These are phyloP conservation scores for Dactylellina parvicollis DNA, from an alignment of 2,329 filamentous ascomycete genomes.

Conservation along the genomic window DNA sequence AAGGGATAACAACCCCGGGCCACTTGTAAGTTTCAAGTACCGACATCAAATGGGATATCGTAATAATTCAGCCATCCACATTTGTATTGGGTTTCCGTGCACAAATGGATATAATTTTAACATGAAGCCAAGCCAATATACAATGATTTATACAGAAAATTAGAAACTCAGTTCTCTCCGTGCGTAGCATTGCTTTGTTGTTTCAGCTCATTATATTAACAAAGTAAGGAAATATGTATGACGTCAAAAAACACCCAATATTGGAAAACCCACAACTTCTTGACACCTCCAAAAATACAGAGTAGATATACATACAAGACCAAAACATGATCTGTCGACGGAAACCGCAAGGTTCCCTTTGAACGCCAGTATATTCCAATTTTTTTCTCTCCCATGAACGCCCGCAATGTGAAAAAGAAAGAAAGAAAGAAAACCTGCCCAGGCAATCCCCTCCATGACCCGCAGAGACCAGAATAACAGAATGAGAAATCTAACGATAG, in stretches of 20 bases:
- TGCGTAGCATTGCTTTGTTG: constrained; percentile 19
- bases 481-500: constrained; percentile 12
- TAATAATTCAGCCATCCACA: too few species aligned
- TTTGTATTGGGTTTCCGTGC: too few species aligned
- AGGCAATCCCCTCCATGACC: constrained; percentile 34
- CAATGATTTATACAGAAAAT: neutral
- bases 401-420: constrained; percentile 32
- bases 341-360: neutral
- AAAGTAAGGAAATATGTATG: constrained; percentile 9
- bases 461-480: constrained; percentile 19
- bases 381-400: constrained; percentile 45
- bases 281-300: neutral
- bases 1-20: too few species aligned
- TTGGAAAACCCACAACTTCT: constrained; percentile 6
- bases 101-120: too few species aligned
- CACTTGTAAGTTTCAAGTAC: too few species aligned
- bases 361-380: constrained; percentile 31
- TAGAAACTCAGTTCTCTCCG: constrained; percentile 5
- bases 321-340: neutral
- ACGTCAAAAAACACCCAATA: neutral
- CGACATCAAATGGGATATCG: too few species aligned
- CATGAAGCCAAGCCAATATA: too few species aligned
- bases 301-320: constrained; percentile 26
- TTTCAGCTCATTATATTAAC: constrained; percentile 12
- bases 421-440: neutral